These are phyloP conservation scores for Chaetomium strumarium DNA, from an alignment of 2,329 filamentous ascomycete genomes.

Conservation along the genomic window DNA sequence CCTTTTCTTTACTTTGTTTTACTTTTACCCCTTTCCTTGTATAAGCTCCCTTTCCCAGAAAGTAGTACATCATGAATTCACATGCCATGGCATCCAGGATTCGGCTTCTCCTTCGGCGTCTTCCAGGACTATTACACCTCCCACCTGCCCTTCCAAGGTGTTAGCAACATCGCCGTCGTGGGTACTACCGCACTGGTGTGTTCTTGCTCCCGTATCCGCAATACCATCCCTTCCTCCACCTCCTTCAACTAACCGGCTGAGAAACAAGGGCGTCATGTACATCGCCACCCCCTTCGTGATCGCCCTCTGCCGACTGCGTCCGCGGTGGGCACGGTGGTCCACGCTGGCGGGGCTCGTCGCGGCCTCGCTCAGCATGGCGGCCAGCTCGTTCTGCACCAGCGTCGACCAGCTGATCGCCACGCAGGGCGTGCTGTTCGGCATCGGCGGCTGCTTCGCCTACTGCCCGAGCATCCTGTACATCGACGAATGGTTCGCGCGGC, in stretches of 20 bases:
- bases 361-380: slow-evolving; percentile 45
- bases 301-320: slow-evolving; percentile 39
- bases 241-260: slow-evolving; percentile 11
- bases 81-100: slow-evolving; percentile 39
- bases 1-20: too few species aligned
- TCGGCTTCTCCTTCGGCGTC: slow-evolving; percentile 62
- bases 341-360: slow-evolving; percentile 42
- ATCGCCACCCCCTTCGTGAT: slow-evolving; percentile 46
- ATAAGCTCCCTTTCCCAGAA: too few species aligned
- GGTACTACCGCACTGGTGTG: slow-evolving; percentile 55
- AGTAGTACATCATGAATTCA: too few species aligned
- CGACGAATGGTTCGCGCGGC: slow-evolving; percentile 57
- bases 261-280: slow-evolving; percentile 48
- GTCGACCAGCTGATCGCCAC: slow-evolving; percentile 51
- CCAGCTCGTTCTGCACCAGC: slow-evolving; percentile 45
- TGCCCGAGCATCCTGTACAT: slow-evolving; percentile 52
- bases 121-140: slow-evolving; percentile 64
- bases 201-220: neutral
- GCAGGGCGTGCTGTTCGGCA: slow-evolving; percentile 55
- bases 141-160: slow-evolving; percentile 50
- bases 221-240: too few species aligned
- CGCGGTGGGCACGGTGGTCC: slow-evolving; percentile 35
- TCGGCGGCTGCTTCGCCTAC: slow-evolving; percentile 51
- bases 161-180: slow-evolving; percentile 52
- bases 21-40: neutral